Evolutionary conservation across 83 land plant species (phyloP), one percentile per base, ranked within the genome.

Genomic region (Picea abies): DNA sequence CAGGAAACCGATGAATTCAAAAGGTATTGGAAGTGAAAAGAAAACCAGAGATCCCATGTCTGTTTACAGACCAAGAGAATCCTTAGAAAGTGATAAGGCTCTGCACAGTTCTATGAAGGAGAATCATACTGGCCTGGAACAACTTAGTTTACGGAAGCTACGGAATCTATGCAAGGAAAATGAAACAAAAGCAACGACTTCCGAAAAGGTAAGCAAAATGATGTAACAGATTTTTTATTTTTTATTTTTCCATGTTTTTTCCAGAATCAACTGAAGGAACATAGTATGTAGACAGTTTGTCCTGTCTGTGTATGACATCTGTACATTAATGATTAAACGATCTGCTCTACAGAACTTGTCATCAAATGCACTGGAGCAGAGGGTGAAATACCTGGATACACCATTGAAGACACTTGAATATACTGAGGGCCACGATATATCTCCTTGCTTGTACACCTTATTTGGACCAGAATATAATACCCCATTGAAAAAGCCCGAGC

Each of bases 331-430:
- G 56, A 39, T 12, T n/a, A 73, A 73, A 22, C 49, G 77, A 73
- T 25, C 56, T n/a, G 77, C 77, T 39, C 47, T 73, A 10, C 10
- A 22, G 58, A 73, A 73, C 47, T 73, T 73, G 77, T 73, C 77
- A 20, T n/a, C 25, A 20, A 73, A 73, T 73, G 58, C 20, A 73
- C 49, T 72, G 52, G 76, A 72, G 6, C 52, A 72, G 52, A 72
- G 76, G 76, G 47, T 35, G 8, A 44, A 70, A 37, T 69, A 35
- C 35, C 35, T 35, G 35, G 35, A 67, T 67, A 12, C 37, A 26
- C 39, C 71, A 67, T 29, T 67, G 39, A 67, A 35, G 4, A 70
- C 4, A 35, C 73, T 29, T 23, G 73, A 68, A 7, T 4, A 32
- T 15, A 68, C 41, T 14, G 35, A n/a, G 16, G 39, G 32, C 35